These are phyloP conservation scores for Stevia rebaudiana DNA, from an alignment of 140 eudicot species.

Conservation along the genomic window DNA sequence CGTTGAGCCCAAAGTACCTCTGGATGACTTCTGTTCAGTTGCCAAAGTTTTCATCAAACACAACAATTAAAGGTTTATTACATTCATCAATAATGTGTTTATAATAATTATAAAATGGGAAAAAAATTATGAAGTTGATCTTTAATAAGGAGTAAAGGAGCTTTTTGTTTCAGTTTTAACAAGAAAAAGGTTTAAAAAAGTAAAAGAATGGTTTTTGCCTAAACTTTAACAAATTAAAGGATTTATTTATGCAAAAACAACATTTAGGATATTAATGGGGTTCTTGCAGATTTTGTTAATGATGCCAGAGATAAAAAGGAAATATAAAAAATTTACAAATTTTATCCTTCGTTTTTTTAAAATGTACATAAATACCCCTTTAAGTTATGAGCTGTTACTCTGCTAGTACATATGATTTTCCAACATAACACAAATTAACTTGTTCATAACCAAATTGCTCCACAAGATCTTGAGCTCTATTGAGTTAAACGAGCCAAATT, in stretches of 20 bases:
- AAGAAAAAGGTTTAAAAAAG: too few relatives aligned
- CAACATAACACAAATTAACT: neutral
- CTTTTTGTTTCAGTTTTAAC: too few relatives aligned
- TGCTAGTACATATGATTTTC: neutral
- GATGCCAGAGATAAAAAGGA: neutral
- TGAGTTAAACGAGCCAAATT: too few relatives aligned
- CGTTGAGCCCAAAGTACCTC: constrained; percentile 93
- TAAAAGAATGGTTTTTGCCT: too few relatives aligned
- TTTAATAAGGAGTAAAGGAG: too few relatives aligned
- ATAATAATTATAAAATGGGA: neutral
- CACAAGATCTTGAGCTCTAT: too few relatives aligned
- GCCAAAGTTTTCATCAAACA: constrained; percentile 9
- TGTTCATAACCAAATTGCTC: neutral
- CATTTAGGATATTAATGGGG: neutral
- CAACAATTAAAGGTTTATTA: neutral
- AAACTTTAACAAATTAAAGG: neutral
- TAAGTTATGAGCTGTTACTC: neutral
- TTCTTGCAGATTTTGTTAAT: neutral
- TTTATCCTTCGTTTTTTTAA: neutral
- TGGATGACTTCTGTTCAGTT: constrained; percentile 57
- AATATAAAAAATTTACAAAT: neutral
- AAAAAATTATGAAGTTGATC: too few relatives aligned
- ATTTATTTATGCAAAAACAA: neutral
- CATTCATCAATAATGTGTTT: neutral
- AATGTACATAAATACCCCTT: neutral